A percentile compares a stretch with the other conserved stretches of the same genome.
Conservation (phyloP, 345 rosid species). For the Raphanus raphanistrum region DNA sequence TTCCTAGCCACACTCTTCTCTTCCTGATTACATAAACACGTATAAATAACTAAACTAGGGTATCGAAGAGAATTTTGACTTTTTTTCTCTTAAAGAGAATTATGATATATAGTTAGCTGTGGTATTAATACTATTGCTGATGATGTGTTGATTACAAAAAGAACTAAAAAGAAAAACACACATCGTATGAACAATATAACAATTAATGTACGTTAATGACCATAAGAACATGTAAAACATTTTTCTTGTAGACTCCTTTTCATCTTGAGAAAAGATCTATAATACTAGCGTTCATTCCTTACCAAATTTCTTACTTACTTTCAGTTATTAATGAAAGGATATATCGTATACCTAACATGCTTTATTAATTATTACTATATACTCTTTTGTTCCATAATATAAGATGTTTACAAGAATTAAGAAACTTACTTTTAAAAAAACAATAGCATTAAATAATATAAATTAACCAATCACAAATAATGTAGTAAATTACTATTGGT, state of each 20-base stretch:
- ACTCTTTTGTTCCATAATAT: too few species aligned
- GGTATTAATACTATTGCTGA: not conserved
- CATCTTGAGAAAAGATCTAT: not conserved
- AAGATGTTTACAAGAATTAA: too few species aligned
- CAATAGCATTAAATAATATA: too few species aligned
- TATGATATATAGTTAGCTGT: not conserved
- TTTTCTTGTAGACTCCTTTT: not conserved
- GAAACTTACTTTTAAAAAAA: too few species aligned
- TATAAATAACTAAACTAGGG: not conserved
- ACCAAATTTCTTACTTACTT: not conserved
- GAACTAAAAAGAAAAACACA: not conserved
- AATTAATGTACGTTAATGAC: not conserved
- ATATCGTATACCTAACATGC: not conserved
- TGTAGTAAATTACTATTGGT: too few species aligned
- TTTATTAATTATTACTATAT: not conserved
- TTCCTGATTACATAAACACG: conserved; percentile 44
- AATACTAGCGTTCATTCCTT: not conserved
- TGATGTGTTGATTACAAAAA: not conserved
- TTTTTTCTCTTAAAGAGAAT: too few species aligned
- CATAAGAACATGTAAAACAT: not conserved
- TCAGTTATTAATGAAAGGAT: not conserved
- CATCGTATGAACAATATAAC: not conserved
- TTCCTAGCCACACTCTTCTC: conserved; percentile 81
- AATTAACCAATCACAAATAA: too few species aligned
- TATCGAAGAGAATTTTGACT: too few species aligned